Conservation (phyloP, 495 filamentous ascomycete species). For the Jackrogersella multiformis region DNA sequence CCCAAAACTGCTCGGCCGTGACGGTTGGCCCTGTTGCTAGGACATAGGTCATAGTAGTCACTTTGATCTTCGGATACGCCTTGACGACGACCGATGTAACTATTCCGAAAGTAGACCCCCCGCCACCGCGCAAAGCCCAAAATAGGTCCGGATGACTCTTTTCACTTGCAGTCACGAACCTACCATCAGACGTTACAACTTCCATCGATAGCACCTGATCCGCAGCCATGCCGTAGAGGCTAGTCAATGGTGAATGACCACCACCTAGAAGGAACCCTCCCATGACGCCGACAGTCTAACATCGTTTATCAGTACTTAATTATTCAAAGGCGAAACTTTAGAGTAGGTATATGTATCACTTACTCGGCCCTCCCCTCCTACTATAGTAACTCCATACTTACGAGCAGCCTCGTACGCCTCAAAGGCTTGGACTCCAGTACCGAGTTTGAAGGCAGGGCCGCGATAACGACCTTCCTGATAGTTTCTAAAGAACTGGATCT, state of each 20-base stretch:
- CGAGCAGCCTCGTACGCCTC: conserved; percentile 58
- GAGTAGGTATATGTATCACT: conserved; percentile 13
- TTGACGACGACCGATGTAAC: conserved; percentile 62
- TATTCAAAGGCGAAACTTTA: background rate
- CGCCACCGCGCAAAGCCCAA: conserved; percentile 71
- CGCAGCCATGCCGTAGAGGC: conserved; percentile 58
- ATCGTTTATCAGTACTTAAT: background rate
- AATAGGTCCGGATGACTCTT: conserved; percentile 66
- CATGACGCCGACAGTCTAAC: conserved; percentile 58
- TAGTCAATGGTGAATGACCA: conserved; percentile 58
- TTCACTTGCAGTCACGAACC: conserved; percentile 63
- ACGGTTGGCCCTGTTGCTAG: conserved; percentile 45
- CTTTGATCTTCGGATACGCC: conserved; percentile 52
- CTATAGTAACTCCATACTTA: conserved; percentile 49
- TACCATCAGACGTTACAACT: conserved; percentile 65
- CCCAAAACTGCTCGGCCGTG: conserved; percentile 60
- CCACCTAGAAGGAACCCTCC: conserved; percentile 66
- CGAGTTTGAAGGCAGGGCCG: conserved; percentile 60
- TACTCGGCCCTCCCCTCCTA: conserved; percentile 61
- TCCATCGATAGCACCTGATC: conserved; percentile 65
- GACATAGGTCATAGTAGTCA: conserved; percentile 52
- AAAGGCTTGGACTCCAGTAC: conserved; percentile 56
- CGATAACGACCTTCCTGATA: conserved; percentile 51
- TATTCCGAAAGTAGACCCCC: conserved; percentile 67
- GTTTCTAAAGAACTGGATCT: conserved; percentile 51